Percentiles rank a stretch among this genome's conserved stretches.
Conservation (phyloP, 2,329 filamentous ascomycete genomes). For the Fusarium setosum region DNA sequence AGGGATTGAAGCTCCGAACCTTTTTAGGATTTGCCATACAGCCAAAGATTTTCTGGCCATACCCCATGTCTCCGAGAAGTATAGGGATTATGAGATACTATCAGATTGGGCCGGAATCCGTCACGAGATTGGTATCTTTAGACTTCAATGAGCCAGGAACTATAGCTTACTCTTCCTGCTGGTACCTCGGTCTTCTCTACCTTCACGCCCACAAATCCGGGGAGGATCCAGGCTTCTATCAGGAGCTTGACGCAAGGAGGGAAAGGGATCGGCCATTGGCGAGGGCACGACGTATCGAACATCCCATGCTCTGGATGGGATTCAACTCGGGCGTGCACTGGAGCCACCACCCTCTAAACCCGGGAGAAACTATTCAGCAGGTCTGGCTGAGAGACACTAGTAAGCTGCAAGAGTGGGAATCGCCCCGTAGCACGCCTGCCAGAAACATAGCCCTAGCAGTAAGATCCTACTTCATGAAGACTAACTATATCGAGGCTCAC, state of each 20-base stretch:
- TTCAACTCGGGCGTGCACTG: constrained; percentile 3
- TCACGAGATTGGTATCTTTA: constrained; percentile 9
- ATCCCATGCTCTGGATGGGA: too few species aligned
- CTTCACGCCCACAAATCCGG: constrained; percentile 6
- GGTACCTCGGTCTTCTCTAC: constrained; percentile 2
- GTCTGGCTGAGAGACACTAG: constrained; percentile 14
- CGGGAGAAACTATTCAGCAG: constrained; percentile 13
- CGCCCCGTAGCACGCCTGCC: too few species aligned
- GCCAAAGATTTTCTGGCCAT: constrained; percentile 9
- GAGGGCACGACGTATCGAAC: too few species aligned
- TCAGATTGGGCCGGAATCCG: neutral
- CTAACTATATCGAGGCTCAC: constrained; percentile 10
- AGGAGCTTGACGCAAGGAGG: neutral
- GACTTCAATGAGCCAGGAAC: constrained; percentile 14
- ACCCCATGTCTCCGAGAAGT: constrained; percentile 4
- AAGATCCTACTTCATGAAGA: neutral
- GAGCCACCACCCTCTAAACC: constrained; percentile 8
- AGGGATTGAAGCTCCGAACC: constrained; percentile 27
- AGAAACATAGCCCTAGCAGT: constrained; percentile 8
- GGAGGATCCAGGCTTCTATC: constrained; percentile 17
- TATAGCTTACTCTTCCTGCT: constrained; percentile 24
- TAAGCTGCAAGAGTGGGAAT: neutral
- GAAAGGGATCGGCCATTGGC: too few species aligned
- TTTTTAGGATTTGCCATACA: neutral
- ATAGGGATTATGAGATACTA: constrained; percentile 10